Percentiles rank a stretch among this genome's conserved stretches.
Conservation (phyloP, 768 basidiomycete species). For the Fomitopsis serialis region DNA sequence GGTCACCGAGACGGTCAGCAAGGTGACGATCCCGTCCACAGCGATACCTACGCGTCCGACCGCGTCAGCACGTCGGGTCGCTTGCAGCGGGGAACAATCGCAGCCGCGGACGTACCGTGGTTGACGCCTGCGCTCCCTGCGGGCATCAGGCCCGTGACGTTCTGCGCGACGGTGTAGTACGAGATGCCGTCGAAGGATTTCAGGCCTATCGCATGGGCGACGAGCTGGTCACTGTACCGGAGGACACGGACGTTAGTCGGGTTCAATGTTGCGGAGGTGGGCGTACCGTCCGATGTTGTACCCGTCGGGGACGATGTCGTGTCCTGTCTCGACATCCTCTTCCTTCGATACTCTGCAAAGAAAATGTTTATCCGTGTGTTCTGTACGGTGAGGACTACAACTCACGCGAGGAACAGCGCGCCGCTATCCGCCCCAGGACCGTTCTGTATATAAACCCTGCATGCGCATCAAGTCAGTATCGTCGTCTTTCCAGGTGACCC, state of each 20-base stretch:
- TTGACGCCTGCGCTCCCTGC: slow-evolving; percentile 48
- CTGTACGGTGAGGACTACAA: neutral
- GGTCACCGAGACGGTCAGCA: slow-evolving; percentile 48
- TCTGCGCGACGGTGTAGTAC: slow-evolving; percentile 41
- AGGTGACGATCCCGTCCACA: slow-evolving; percentile 48
- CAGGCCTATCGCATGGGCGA: slow-evolving; percentile 31
- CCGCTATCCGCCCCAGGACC: slow-evolving; percentile 43
- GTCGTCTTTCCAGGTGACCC: neutral
- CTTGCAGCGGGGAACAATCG: too few relatives aligned
- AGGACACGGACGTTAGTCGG: neutral
- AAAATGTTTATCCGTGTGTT: neutral
- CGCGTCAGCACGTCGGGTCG: neutral
- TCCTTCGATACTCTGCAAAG: slow-evolving; percentile 34
- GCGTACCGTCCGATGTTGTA: slow-evolving; percentile 43
- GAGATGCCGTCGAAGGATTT: slow-evolving; percentile 36
- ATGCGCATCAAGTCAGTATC: neutral
- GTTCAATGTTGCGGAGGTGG: neutral
- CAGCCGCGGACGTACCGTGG: too few relatives aligned
- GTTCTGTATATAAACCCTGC: slow-evolving; percentile 54
- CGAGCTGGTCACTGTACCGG: slow-evolving; percentile 31
- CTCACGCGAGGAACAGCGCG: slow-evolving; percentile 57
- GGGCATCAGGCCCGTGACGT: slow-evolving; percentile 49
- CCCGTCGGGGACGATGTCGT: slow-evolving; percentile 41
- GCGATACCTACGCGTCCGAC: slow-evolving; percentile 52
- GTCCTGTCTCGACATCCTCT: slow-evolving; percentile 31